Evolutionary conservation across 2,329 filamentous ascomycete genomes (phyloP), one percentile per base, ranked within the genome.

Genomic region (Aspergillus pseudoterreus): DNA sequence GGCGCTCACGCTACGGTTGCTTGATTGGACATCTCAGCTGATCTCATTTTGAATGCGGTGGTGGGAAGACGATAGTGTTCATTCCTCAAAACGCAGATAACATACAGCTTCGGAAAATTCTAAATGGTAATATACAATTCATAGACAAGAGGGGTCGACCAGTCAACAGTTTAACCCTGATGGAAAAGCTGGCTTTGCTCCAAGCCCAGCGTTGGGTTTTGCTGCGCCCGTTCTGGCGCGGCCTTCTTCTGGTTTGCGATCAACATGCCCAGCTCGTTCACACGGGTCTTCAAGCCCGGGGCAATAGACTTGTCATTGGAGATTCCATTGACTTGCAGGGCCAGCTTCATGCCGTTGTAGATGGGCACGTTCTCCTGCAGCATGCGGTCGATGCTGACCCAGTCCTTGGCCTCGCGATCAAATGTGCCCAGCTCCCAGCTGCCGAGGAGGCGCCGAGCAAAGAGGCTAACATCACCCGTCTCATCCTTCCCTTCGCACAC

Each of bases 201-300:
- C 43, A 61, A 53, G 35, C 63, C 64, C 24, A 54, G 19, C 6
- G 59, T 58, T 10, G 63, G 62, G 9, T 47, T 45, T 30, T 58
- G 46, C 42, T 55, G 38, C 24, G 54, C 45, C 14, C 57, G 50
- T 30, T 60, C 51, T 9, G 64, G 59, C 11, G 57, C 58, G 9
- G 44, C 43, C 30, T 57, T 55, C 42, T 48, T 51, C 30, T 57
- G 55, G 10, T 57, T 53, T 12, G 44, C 76, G 43, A 84, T 75
- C 42, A 83, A 77, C 62, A 75, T 78, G 33, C 77, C 78, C 17
- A 89, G 74, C 55, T 81, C 58, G 15, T 58, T 53, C 27, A 65
- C 52, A 6, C 60, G 55, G 6, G 50, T 52, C 52, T 61, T 60
- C 47, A 73, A 53, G 11, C 51, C 47, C 10, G 55, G 44, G 6